Base-by-base conservation (phyloP, 1,284 basidiomycete genomes). In the Rhodotorula mucilaginosa region DNA sequence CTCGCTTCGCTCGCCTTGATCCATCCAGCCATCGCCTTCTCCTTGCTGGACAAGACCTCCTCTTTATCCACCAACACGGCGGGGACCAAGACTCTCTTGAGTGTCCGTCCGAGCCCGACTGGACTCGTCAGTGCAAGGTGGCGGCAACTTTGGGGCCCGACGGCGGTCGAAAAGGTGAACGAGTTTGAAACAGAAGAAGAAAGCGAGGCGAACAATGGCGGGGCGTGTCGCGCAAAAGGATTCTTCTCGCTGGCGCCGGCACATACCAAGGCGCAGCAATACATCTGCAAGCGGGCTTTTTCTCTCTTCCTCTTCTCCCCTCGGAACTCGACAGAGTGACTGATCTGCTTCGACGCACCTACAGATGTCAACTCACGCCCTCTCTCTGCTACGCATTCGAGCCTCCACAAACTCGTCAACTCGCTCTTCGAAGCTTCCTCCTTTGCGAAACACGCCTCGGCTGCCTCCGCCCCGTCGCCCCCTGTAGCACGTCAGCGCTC, bases 351-450 rank as follows among this genome's bases (percentile, higher is more conserved):
- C 19, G 5, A 21, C 29, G 48, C 12, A 1, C 49, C 13, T 57
- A 48, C 76, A 95, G 93, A 90, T 79, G 84, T 96, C 79, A 96
- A 97, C 80, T 84, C 84, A n/a, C 90, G 91, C 78, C 88, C 88
- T 2, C 80, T 96, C 47, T 83, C 86, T 18, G 76, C 80, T 1
- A 1, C 34, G 4, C 44, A 56, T 18, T 88, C 88, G 75, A 89
- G 91, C 52, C 81, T 96, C 16, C 89, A 92, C 79, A 85, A 85
- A 16, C 78, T 84, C 48, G 88, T 96, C 71, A 88, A 92, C 67
- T 81, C 81, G 34, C 82, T 83, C 29, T 95, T 95, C 78, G 80
- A 84, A 6, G 80, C 83, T 3, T 91, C 90, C 77, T 84, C 88
- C 8, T 92, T 93, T 79, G 82, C 84, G 18, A 26, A 29, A 13